These are phyloP conservation scores for Heimioporus sp. DNA, from an alignment of 768 basidiomycete species.

Conservation along the genomic window DNA sequence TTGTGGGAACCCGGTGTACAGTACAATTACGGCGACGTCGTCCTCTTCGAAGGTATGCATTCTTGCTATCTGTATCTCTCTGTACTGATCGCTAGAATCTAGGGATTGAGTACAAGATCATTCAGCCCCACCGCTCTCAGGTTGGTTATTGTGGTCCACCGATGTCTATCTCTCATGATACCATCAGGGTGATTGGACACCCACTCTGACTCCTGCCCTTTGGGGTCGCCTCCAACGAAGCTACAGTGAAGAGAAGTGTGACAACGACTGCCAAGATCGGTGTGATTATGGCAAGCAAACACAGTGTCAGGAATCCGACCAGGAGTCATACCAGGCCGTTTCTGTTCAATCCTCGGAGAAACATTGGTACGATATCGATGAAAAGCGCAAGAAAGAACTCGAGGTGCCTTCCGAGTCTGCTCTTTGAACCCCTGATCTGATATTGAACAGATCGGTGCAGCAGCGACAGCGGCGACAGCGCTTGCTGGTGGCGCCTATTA, in stretches of 20 bases:
- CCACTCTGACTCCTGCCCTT: conserved; percentile 57
- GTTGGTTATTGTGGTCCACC: conserved; percentile 28
- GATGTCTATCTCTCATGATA: not conserved
- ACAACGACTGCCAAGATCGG: conserved; percentile 13
- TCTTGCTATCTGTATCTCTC: not conserved
- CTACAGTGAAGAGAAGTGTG: conserved; percentile 18
- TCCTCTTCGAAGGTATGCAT: conserved; percentile 52
- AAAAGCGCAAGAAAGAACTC: conserved; percentile 55
- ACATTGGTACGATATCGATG: conserved; percentile 55
- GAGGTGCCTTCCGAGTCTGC: conserved; percentile 37
- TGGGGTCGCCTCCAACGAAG: conserved; percentile 55
- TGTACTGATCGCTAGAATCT: conserved; percentile 11
- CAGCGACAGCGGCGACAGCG: too few species aligned
- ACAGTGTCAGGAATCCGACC: conserved; percentile 27
- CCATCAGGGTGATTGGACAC: conserved; percentile 65
- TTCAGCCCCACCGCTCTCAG: conserved; percentile 71
- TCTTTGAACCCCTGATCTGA: conserved; percentile 1
- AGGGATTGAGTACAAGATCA: conserved; percentile 62
- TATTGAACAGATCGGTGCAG: conserved; percentile 50
- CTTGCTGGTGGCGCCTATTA: conserved; percentile 33
- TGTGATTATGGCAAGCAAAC: conserved; percentile 21
- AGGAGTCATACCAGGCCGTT: conserved; percentile 16
- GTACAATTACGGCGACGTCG: conserved; percentile 54
- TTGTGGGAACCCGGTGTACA: conserved; percentile 63
- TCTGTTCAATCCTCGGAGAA: conserved; percentile 35